Evolutionary conservation across 306 rosid species (phyloP), one percentile per base, ranked within the genome.

Genomic region (Lathyrus sativus): DNA sequence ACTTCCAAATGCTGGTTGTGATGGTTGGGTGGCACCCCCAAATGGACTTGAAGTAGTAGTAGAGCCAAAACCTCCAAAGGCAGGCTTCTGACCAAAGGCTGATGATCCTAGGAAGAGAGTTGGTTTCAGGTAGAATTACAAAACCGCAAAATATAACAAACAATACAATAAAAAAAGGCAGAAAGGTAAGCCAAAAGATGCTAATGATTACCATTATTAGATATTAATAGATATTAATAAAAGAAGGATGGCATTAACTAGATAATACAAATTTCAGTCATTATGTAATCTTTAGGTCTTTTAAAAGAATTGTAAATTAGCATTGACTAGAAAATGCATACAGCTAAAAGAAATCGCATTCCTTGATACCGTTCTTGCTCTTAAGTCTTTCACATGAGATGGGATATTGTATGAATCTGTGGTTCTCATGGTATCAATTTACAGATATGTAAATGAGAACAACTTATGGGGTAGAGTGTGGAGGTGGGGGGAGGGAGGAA

Each of bases 1-100:
- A 72, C 79, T 82, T 74, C 97, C 95, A 71, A 91, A 91, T 51
- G 95, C 90, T 39, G 96, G 88, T 69, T 88, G 97, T 44, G 99
- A 87, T 54, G 81, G 86, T 65, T 88, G 97, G 38, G 73, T 38
- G 37, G 96, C 65, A 71, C 80, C 78, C 70, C 96, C 95, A 71
- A 91, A 95, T 53, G 96, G 87, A 79, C 82, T 89, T 69, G 92
- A 92, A 75, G 92, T 67, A 46, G 91, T 76, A 50, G 80, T 87
- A 12, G 96, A 78, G 62, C 95, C 95, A 84, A 91, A 95, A 43
- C 80, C 95, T 62, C 96, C 97, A 77, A 85, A 87, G 63, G 19
- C 78, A 71, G 99, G 91, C 84, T 88, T 88, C 82, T 95, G 96
- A 58, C 96, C 92, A 76, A 95, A 95, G 63, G 57, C 86, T 3